Conservation (phyloP, 371 early-diverging fungal species). For the Dichotomocladium elegans region DNA sequence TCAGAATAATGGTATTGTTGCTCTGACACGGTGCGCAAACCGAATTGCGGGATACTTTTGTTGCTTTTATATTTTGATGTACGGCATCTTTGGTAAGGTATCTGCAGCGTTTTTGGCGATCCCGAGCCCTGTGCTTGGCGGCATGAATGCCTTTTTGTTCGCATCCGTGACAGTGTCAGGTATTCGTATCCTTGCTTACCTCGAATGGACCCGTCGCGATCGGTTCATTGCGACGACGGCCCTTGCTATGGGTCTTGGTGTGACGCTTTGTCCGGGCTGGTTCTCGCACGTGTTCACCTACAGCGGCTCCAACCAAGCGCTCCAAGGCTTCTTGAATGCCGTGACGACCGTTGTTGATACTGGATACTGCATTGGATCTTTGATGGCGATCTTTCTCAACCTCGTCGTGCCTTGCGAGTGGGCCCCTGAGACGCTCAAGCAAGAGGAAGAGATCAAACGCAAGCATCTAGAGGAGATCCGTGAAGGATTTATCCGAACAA, state of each 20-base stretch:
- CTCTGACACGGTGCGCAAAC: slow-evolving; percentile 58
- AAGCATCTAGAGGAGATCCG: slow-evolving; percentile 30
- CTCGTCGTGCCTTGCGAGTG: slow-evolving; percentile 41
- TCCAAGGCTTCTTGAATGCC: slow-evolving; percentile 50
- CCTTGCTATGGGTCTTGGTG: slow-evolving; percentile 53
- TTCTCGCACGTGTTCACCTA: slow-evolving; percentile 56
- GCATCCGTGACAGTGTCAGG: slow-evolving; percentile 60
- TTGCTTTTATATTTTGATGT: slow-evolving; percentile 54
- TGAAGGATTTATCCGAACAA: slow-evolving; percentile 27
- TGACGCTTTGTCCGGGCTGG: slow-evolving; percentile 42
- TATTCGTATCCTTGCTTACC: slow-evolving; percentile 59
- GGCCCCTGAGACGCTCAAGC: slow-evolving; percentile 33
- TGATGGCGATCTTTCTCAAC: slow-evolving; percentile 52
- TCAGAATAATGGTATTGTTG: slow-evolving; percentile 64
- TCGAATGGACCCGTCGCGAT: slow-evolving; percentile 64
- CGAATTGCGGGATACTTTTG: slow-evolving; percentile 60
- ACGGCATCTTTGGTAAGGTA: slow-evolving; percentile 61
- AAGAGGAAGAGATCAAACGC: slow-evolving; percentile 24
- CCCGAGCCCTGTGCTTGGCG: slow-evolving; percentile 50
- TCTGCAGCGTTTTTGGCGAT: slow-evolving; percentile 58
- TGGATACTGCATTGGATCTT: slow-evolving; percentile 50
- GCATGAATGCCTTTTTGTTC: slow-evolving; percentile 63
- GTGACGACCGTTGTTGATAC: slow-evolving; percentile 56
- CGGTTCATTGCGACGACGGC: slow-evolving; percentile 55
- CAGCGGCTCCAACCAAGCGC: slow-evolving; percentile 40